phyloP scores from a whole-genome alignment of 2,329 filamentous ascomycete genomes.

The Aureobasidium musti region DNA sequence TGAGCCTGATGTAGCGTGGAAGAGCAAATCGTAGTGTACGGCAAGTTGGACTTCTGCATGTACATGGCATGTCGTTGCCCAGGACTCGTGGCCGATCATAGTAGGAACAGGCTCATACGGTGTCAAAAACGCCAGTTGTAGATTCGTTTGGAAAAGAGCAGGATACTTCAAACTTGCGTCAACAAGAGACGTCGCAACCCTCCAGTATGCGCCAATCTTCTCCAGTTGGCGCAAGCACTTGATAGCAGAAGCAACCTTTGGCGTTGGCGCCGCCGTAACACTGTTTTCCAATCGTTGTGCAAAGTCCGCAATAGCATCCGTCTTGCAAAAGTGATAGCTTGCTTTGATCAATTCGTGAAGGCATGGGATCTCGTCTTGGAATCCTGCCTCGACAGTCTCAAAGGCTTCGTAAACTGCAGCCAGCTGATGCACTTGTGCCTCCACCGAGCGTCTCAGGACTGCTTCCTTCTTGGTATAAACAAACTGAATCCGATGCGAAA shows the following conservation, averaged over 20 bases:
- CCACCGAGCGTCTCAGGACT: neutral
- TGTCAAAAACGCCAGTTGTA: neutral
- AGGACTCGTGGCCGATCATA: conserved; percentile 13
- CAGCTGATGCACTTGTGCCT: conserved; percentile 2
- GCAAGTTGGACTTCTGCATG: conserved; percentile 26
- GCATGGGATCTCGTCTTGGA: neutral
- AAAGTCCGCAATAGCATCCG: neutral
- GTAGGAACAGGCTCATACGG: conserved; percentile 17
- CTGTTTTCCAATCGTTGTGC: conserved; percentile 10
- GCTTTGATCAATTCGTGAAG: conserved; percentile 2
- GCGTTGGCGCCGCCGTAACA: neutral
- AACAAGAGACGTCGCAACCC: conserved; percentile 1
- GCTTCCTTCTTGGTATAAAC: conserved; percentile 24
- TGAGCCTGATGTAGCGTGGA: neutral
- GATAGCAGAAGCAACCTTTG: conserved; percentile 19
- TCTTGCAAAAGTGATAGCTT: conserved; percentile 10
- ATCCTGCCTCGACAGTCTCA: neutral
- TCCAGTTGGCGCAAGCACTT: conserved; percentile 25
- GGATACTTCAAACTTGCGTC: neutral
- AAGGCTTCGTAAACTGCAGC: conserved; percentile 11
- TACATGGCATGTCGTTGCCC: conserved; percentile 25
- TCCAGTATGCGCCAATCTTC: conserved; percentile 18
- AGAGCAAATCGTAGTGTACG: conserved; percentile 20
- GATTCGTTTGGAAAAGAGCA: neutral
- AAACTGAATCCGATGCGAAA: conserved; percentile 14